Evolutionary conservation across 768 basidiomycete genomes (phyloP).

Genomic region (Pulveroboletus sp.): DNA sequence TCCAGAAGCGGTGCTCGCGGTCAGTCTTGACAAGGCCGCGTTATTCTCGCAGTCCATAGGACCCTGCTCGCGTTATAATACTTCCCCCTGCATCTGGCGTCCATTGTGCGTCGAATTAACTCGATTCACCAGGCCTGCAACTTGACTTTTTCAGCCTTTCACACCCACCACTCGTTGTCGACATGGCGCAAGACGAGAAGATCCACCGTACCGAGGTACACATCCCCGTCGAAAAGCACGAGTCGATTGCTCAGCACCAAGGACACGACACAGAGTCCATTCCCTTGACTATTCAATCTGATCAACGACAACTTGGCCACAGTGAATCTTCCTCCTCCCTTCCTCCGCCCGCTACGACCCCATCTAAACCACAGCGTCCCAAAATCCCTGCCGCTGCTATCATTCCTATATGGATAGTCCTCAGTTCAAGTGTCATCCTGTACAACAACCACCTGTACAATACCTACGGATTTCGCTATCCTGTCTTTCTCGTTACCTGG

Average conservation of each 20-base stretch:
- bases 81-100: not conserved
- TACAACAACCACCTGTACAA: conserved; percentile 94
- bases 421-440: conserved; percentile 87
- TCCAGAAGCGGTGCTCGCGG: no score
- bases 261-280: conserved; percentile 14
- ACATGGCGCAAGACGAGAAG: conserved; percentile 29
- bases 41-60: not conserved
- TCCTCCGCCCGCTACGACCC: conserved; percentile 55
- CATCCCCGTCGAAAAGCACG: conserved; percentile 16
- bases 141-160: not conserved
- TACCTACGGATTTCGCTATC: conserved; percentile 77
- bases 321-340: conserved; percentile 30
- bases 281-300: conserved; percentile 1
- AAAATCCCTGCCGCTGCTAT: conserved; percentile 64
- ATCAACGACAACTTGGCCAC: not conserved
- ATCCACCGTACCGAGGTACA: not conserved
- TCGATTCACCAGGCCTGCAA: not conserved
- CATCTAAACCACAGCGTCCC: conserved; percentile 40
- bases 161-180: not conserved
- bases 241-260: conserved; percentile 15
- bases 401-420: conserved; percentile 90
- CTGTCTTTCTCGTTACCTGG: conserved; percentile 91
- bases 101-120: conserved; percentile 4
- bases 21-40: not conserved
- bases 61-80: not conserved